A percentile compares a stretch with the other conserved stretches of the same genome.
These are phyloP conservation scores for Westerdykella ornata DNA, from an alignment of 2,329 filamentous ascomycete genomes.

Conservation along the genomic window DNA sequence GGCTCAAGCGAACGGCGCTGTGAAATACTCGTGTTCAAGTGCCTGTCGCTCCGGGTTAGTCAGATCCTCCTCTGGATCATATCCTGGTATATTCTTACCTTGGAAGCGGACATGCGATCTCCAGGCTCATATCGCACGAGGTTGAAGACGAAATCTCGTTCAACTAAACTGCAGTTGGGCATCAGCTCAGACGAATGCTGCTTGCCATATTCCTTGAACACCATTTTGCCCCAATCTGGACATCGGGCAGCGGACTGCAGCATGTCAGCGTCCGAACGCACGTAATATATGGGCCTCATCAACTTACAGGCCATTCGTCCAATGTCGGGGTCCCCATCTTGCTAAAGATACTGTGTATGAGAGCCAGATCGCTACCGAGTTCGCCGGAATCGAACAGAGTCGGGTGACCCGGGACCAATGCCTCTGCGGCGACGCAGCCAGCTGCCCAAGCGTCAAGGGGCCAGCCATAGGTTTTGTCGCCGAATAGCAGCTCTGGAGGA, in stretches of 20 bases:
- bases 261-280: conserved; percentile 5
- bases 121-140: conserved; percentile 68
- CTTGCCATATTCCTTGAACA: conserved; percentile 68
- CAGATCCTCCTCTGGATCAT: neutral
- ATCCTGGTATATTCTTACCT: conserved; percentile 41
- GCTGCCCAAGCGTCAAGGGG: conserved; percentile 84
- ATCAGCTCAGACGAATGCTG: conserved; percentile 65
- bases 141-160: conserved; percentile 58
- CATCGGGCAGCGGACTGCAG: conserved; percentile 56
- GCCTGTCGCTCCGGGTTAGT: conserved; percentile 11
- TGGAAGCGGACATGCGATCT: conserved; percentile 58
- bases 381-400: conserved; percentile 82
- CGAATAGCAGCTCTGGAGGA: conserved; percentile 84
- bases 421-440: conserved; percentile 76
- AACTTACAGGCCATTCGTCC: conserved; percentile 70
- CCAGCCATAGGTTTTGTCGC: conserved; percentile 63
- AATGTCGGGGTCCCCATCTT: conserved; percentile 78
- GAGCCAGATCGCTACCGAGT: conserved; percentile 81
- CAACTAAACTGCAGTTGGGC: conserved; percentile 51
- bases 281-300: neutral
- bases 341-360: conserved; percentile 89
- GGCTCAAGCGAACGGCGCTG: too few species aligned
- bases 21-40: conserved; percentile 27
- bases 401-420: conserved; percentile 49
- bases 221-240: conserved; percentile 79